These are phyloP conservation scores for Lippia alba DNA, from an alignment of 305 asterid species.

Conservation along the genomic window DNA sequence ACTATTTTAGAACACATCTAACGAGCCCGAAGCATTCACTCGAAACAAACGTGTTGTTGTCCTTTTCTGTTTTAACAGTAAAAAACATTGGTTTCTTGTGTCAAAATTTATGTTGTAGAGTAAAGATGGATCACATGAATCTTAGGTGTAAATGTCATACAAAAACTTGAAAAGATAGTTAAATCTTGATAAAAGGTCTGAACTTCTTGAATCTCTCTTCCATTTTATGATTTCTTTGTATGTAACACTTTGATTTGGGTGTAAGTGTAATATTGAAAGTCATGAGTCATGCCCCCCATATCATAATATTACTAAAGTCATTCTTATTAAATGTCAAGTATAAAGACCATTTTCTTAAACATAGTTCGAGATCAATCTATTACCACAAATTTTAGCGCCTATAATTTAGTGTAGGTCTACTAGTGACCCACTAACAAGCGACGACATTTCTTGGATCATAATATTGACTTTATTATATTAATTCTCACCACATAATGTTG, in stretches of 20 bases:
- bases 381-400: too few species aligned
- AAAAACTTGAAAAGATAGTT: constrained; percentile 4
- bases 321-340: too few species aligned
- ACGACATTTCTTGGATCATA: constrained; percentile 1
- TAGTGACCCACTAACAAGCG: constrained; percentile 29
- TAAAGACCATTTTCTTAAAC: too few species aligned
- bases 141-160: constrained; percentile 24
- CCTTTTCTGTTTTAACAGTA: too few species aligned
- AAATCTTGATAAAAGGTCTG: constrained; percentile 26
- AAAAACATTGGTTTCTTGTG: too few species aligned
- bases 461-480: not conserved
- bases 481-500: too few species aligned
- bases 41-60: too few species aligned
- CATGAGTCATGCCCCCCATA: too few species aligned
- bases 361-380: too few species aligned
- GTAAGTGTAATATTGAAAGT: not conserved
- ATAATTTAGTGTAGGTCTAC: constrained; percentile 32
- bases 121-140: constrained; percentile 23
- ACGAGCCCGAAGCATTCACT: too few species aligned
- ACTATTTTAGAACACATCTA: constrained; percentile 44
- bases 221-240: not conserved
- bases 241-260: not conserved
- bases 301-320: too few species aligned
- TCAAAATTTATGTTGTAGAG: too few species aligned
- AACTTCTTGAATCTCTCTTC: constrained; percentile 10